phyloP scores from a whole-genome alignment of 139 green algal species.

The Mesotaenium endlicherianum region DNA sequence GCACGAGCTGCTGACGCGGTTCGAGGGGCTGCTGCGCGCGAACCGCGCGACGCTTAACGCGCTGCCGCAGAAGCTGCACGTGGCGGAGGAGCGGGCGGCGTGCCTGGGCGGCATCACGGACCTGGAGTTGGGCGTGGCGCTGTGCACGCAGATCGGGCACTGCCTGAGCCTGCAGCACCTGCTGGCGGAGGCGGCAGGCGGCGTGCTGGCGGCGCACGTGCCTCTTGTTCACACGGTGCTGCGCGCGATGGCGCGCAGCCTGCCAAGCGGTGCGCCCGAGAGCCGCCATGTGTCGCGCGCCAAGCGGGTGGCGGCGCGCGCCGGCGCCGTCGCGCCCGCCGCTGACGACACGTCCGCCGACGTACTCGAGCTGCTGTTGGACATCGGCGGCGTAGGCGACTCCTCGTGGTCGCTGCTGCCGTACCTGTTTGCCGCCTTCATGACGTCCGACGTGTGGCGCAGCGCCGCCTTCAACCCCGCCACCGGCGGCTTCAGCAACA shows the following conservation, averaged over 20 bases:
- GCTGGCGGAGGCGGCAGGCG: neutral
- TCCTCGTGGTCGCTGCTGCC: slow-evolving; percentile 28
- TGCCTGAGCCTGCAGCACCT: slow-evolving; percentile 18
- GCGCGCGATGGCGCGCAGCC: neutral
- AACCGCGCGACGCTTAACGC: neutral
- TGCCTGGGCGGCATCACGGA: neutral
- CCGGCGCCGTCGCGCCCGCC: neutral
- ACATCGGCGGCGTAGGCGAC: slow-evolving; percentile 35
- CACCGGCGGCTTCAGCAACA: slow-evolving; percentile 39
- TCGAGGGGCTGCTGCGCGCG: slow-evolving; percentile 32
- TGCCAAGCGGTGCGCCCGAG: slow-evolving; percentile 8
- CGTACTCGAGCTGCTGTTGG: slow-evolving; percentile 21
- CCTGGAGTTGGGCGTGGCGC: neutral
- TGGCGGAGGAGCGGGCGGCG: neutral
- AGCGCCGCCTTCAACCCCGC: neutral
- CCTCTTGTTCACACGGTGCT: neutral
- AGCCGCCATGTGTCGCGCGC: neutral
- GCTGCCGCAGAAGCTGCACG: slow-evolving; percentile 18
- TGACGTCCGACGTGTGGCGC: slow-evolving; percentile 16
- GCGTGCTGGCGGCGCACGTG: neutral
- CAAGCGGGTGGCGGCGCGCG: slow-evolving; percentile 8
- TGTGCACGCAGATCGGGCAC: slow-evolving; percentile 37
- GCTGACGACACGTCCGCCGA: neutral
- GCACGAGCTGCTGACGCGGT: slow-evolving; percentile 5
- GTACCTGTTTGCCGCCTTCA: slow-evolving; percentile 25